Base-by-base conservation (phyloP, 2,329 filamentous ascomycete genomes). In the Colletotrichum salicis region DNA sequence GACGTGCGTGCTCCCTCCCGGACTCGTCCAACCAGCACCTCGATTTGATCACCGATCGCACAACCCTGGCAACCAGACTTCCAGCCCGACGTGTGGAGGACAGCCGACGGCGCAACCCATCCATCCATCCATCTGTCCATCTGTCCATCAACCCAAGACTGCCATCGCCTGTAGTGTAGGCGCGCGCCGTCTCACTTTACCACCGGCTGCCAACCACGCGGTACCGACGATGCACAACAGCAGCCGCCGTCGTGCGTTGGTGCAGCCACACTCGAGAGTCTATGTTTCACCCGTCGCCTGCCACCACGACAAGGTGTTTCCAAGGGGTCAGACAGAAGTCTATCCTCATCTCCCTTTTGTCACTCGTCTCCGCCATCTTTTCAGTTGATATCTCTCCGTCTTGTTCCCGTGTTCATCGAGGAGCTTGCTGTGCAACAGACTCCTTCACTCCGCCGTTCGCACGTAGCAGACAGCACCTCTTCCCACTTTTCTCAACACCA, bases 21-120 rank as follows among this genome's bases (percentile, higher is more conserved):
- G 41, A 45, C 57, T 41, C 19, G 29, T 51, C 60, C 52, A 61
- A 29, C 57, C 51, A 55, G 33, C 64, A 41, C 29, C 29, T 59
- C 65, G 64, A 71, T 60, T 71, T 27, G 48, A 71, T 60, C 59
- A 37, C 65, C 65, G 59, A 69, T 72, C 70, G 65, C 48, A 72
- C 59, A 64, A 69, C 70, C 70, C 70, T 31, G 48, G 70, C 70
- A 72, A 72, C 70, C 70, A 35, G 65, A 45, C 54, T 58, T 68
- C 41, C 19, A 48, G 19, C 19, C 41, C 41, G 41, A 22, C 19
- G 37, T 41, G 68, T 54, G 64, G 64, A 67, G 65, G 59, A 66
- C 24, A 60, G 24, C 67, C 61, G 56, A 35, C 33, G 45, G 61
- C 27, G 27, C 27, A 29, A 29, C 22, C 31, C 35, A 33, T 31